Base-by-base conservation (phyloP, 306 rosid genomes). In the Vigna reflexopilosa region DNA sequence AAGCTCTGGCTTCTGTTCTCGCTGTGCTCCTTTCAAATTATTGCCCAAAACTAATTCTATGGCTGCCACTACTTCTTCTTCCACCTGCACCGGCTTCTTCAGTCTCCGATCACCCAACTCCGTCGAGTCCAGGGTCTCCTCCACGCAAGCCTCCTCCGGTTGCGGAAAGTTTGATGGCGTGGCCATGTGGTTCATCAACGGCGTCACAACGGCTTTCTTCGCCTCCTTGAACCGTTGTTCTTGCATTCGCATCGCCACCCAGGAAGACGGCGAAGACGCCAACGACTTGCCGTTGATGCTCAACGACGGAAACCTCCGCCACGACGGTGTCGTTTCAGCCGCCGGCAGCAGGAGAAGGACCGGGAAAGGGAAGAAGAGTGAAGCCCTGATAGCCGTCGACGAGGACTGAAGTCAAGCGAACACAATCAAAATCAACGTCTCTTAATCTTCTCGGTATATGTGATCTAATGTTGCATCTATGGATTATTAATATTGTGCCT, bases 221-320 rank as follows among this genome's bases (percentile, higher is more conserved):
- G 93, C 97, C 0, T 92, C 97, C 40, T 55, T 92, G 49, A 91
- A 90, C 32, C 79, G 91, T 8, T 92, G 88, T 56, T 92, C 92
- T 45, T 92, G 97, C 89, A 87, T 92, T 82, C 93, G 92, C 61
- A 89, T 92, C 74, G 82, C 88, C 67, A 90, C 97, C 0, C 81
- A 85, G 11, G 95, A 87, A 3, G 91, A 77, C 12, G 80, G 14
- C 0, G 97, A 90, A 0, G 97, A 90, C 16, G 80, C 83, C 70
- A 86, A 88, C 62, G 93, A 92, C 83, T 62, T 86, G 81, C 96
- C 97, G 4, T 85, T 92, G 89, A 87, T 92, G 64, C 68, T 70
- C 70, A 81, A 92, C 67, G 93, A 92, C 2, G 97, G 91, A 4
- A 92, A 89, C 63, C 83, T 85, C 70, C 86, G 88, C 24, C 83